These are phyloP conservation scores for Pleurozium schreberi DNA, from an alignment of 225 moss, liverwort and hornwort genomes.

Conservation along the genomic window DNA sequence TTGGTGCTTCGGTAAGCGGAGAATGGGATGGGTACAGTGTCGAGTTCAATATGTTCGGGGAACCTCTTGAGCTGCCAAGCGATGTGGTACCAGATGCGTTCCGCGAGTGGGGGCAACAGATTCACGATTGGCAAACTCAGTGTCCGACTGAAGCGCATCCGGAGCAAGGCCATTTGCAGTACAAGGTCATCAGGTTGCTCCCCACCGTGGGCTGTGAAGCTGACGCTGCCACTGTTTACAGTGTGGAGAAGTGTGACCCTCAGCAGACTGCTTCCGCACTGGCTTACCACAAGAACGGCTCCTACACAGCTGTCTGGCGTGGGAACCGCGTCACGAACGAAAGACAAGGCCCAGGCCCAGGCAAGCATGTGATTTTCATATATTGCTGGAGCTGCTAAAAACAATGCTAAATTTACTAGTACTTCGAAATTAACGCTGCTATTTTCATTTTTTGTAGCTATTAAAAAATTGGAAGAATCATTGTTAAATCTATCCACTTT, in stretches of 20 bases:
- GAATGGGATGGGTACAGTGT: conserved; percentile 88
- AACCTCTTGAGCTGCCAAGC: conserved; percentile 54
- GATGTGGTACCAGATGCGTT: conserved; percentile 68
- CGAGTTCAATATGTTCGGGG: conserved; percentile 61
- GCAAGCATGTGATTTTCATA: neutral
- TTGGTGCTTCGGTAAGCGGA: conserved; percentile 50
- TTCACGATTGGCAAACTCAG: conserved; percentile 83
- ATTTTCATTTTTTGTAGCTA: neutral
- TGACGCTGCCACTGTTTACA: conserved; percentile 69
- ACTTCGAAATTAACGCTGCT: neutral
- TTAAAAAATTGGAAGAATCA: neutral
- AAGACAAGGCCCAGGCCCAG: conserved; percentile 32
- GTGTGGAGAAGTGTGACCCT: conserved; percentile 34
- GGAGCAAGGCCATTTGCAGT: conserved; percentile 23
- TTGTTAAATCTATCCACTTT: neutral
- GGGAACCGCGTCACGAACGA: conserved; percentile 48
- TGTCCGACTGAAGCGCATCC: conserved; percentile 59
- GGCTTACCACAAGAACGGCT: conserved; percentile 60
- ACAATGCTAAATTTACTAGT: neutral
- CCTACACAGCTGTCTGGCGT: conserved; percentile 73
- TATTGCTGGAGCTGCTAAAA: neutral
- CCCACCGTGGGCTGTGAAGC: conserved; percentile 92
- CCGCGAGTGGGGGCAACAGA: conserved; percentile 49
- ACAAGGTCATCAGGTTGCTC: conserved; percentile 54
- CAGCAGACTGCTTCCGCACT: conserved; percentile 15